A percentile compares a stretch with the other conserved stretches of the same genome.
Evolutionary conservation across 768 basidiomycete species (phyloP).

Genomic region (Lentinula raphanica): DNA sequence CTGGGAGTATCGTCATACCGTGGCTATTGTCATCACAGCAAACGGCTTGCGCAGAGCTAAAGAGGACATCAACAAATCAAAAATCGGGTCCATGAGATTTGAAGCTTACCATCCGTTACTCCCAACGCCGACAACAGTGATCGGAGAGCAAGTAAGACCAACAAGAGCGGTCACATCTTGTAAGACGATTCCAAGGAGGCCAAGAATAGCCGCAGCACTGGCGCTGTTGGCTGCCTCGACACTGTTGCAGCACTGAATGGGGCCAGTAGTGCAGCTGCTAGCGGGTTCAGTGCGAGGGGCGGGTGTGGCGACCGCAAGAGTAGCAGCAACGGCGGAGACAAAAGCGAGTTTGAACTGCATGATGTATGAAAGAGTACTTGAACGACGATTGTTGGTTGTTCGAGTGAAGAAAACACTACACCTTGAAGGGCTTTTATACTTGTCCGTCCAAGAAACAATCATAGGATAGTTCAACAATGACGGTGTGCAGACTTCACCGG

Average conservation of each 20-base stretch:
- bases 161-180: not conserved
- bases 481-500: not conserved
- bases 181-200: not conserved
- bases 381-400: slow-evolving; percentile 4
- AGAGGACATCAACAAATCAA: not conserved
- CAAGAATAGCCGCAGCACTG: not conserved
- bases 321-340: slow-evolving; percentile 1
- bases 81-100: not conserved
- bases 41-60: not conserved
- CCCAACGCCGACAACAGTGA: not conserved
- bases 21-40: not conserved
- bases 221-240: not conserved
- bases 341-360: slow-evolving; percentile 8
- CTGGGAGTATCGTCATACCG: not conserved
- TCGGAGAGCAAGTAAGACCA: slow-evolving; percentile 3
- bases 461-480: not conserved
- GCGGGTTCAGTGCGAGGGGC: not conserved
- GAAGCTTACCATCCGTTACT: not conserved
- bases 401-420: not conserved
- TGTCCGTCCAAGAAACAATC: not conserved
- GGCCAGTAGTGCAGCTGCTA: slow-evolving; percentile 1
- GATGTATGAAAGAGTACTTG: not conserved
- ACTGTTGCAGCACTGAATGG: slow-evolving; percentile 5
- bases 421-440: not conserved
- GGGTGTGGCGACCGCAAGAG: slow-evolving; percentile 3